Conservation (phyloP, 2,329 filamentous ascomycete species). For the Hymenoscyphus scutula region DNA sequence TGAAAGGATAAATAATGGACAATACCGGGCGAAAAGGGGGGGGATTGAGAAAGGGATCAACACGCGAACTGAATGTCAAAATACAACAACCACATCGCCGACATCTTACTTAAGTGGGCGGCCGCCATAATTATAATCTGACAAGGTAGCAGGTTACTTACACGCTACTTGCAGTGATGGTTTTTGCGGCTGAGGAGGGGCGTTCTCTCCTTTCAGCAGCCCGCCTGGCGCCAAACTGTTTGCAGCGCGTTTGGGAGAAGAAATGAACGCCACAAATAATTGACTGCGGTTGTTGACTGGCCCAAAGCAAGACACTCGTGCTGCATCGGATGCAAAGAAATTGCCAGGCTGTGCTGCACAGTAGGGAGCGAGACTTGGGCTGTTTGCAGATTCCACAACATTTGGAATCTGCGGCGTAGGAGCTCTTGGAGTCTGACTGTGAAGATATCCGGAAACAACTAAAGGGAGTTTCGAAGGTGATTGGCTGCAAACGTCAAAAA, state of each 20-base stretch:
- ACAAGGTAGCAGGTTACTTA: neutral
- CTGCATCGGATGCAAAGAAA: neutral
- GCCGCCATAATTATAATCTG: slow-evolving; percentile 6
- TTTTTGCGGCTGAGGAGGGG: slow-evolving; percentile 9
- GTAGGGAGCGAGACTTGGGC: neutral
- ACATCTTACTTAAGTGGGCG: slow-evolving; percentile 8
- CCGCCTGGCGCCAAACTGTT: neutral
- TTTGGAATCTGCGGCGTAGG: no score
- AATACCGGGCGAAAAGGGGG: neutral
- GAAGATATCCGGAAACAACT: no score
- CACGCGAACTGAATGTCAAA: neutral
- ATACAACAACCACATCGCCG: neutral
- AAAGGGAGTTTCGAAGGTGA: no score
- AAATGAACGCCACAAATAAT: slow-evolving; percentile 4
- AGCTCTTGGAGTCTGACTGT: no score
- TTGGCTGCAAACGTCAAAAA: no score
- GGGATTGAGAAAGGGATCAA: neutral
- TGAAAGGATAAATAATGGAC: neutral
- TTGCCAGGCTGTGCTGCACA: neutral
- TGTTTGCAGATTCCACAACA: no score
- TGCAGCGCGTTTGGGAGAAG: slow-evolving; percentile 7
- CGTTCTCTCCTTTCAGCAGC: slow-evolving; percentile 6
- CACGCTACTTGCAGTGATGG: neutral
- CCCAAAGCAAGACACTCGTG: slow-evolving; percentile 2
- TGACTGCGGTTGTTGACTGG: neutral